phyloP scores from a whole-genome alignment of 495 filamentous ascomycete species.

The Arthonia radiata region DNA sequence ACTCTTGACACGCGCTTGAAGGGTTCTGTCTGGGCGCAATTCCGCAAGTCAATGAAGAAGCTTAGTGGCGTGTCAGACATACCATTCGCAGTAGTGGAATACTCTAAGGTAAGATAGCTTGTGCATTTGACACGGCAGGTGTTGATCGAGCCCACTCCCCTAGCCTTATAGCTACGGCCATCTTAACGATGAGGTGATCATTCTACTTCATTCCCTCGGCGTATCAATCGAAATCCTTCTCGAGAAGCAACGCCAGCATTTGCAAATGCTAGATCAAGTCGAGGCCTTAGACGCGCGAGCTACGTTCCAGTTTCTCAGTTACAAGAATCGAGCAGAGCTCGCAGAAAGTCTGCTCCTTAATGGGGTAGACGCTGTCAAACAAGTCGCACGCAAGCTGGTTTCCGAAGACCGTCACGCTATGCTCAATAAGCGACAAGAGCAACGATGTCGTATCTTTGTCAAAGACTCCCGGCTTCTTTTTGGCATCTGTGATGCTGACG shows the following conservation, averaged over 20 bases:
- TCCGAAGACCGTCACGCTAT: slow-evolving; percentile 18
- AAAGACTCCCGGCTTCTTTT: slow-evolving; percentile 22
- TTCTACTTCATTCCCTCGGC: slow-evolving; percentile 21
- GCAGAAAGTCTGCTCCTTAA: slow-evolving; percentile 23
- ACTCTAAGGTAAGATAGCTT: slow-evolving; percentile 24
- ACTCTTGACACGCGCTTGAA: slow-evolving; percentile 18
- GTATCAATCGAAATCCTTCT: slow-evolving; percentile 15
- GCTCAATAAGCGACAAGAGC: slow-evolving; percentile 22
- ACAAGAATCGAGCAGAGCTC: slow-evolving; percentile 15
- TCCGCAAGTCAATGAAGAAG: slow-evolving; percentile 28
- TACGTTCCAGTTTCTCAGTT: slow-evolving; percentile 21
- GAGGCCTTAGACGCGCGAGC: slow-evolving; percentile 8
- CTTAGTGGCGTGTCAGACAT: slow-evolving; percentile 18
- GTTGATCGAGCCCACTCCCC: background rate
- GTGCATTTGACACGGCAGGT: no score
- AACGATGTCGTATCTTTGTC: slow-evolving; percentile 21
- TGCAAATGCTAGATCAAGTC: slow-evolving; percentile 16
- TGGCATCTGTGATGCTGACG: slow-evolving; percentile 23
- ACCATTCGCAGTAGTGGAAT: slow-evolving; percentile 22
- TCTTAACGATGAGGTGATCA: slow-evolving; percentile 25
- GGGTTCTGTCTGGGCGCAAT: slow-evolving; percentile 13
- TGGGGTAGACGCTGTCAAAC: slow-evolving; percentile 13
- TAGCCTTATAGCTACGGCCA: slow-evolving; percentile 23
- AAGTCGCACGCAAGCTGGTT: slow-evolving; percentile 13
- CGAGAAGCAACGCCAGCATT: slow-evolving; percentile 20